Conservation (phyloP, 106 monocot species). For the Chionographis japonica region DNA sequence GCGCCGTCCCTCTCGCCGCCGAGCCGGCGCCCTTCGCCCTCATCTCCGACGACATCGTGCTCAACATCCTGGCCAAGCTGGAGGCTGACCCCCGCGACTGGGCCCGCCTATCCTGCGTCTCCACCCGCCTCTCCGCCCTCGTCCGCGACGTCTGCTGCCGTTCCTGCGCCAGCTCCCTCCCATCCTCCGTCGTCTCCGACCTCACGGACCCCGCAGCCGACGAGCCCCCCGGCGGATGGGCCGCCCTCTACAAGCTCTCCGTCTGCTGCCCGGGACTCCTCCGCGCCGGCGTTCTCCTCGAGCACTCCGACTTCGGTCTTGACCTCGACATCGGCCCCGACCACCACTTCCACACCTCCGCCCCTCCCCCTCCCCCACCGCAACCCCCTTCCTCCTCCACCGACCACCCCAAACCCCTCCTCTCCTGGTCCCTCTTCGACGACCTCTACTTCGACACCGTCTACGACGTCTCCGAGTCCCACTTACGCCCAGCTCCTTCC, state of each 20-base stretch:
- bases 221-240: conserved; percentile 31
- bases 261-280: conserved; percentile 91
- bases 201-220: conserved; percentile 5
- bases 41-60: conserved; percentile 67
- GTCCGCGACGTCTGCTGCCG: conserved; percentile 43
- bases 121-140: conserved; percentile 53
- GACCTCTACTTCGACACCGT: conserved; percentile 86
- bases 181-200: conserved; percentile 14
- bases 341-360: conserved; percentile 1
- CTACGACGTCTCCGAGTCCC: conserved; percentile 54
- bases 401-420: not conserved
- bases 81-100: conserved; percentile 76
- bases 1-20: not conserved
- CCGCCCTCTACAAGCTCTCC: conserved; percentile 75
- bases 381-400: not conserved
- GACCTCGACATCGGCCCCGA: conserved; percentile 84
- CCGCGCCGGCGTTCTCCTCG: conserved; percentile 77
- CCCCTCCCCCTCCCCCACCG: conserved; percentile 1
- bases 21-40: conserved; percentile 16
- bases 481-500: not conserved
- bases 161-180: conserved; percentile 31
- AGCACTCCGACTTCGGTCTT: conserved; percentile 82
- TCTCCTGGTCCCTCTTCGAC: conserved; percentile 79
- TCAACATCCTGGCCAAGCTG: conserved; percentile 59
- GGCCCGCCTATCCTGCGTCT: conserved; percentile 62